Conservation (phyloP, 2,329 filamentous ascomycete genomes). For the Falciphora oryzae region DNA sequence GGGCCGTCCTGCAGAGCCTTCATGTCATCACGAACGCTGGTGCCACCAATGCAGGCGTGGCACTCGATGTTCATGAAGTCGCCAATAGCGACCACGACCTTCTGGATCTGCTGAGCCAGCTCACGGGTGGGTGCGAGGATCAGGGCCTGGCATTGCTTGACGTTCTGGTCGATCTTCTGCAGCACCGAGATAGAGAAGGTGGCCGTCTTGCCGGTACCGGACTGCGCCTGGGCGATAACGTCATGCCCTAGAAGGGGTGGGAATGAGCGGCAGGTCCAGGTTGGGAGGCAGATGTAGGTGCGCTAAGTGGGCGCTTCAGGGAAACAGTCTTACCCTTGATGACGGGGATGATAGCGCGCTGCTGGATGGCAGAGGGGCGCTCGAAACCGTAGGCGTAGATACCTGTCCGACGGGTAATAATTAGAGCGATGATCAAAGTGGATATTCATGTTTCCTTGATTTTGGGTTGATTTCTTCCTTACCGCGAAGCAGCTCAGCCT, state of each 20-base stretch:
- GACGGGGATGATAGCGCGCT: slow-evolving; percentile 99
- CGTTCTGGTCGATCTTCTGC: slow-evolving; percentile 89
- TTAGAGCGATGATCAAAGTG: slow-evolving; percentile 3
- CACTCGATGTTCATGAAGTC: slow-evolving; percentile 99
- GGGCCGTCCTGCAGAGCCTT: slow-evolving; percentile 96
- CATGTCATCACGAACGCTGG: slow-evolving; percentile 96
- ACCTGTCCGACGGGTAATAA: slow-evolving; percentile 40
- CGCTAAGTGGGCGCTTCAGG: neutral
- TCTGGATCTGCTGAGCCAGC: slow-evolving; percentile 96
- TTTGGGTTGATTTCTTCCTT: slow-evolving; percentile 27
- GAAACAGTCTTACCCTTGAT: slow-evolving; percentile 75
- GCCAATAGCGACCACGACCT: slow-evolving; percentile 97
- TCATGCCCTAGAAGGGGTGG: slow-evolving; percentile 64
- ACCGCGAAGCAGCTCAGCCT: slow-evolving; percentile 94
- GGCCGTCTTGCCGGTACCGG: slow-evolving; percentile 92
- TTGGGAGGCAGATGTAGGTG: neutral
- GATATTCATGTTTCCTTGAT: neutral
- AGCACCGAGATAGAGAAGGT: slow-evolving; percentile 96
- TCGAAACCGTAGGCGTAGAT: slow-evolving; percentile 99
- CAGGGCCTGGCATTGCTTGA: slow-evolving; percentile 89
- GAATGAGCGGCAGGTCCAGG: slow-evolving; percentile 6
- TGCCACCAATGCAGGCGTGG: slow-evolving; percentile 96
- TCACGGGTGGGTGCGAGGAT: slow-evolving; percentile 95
- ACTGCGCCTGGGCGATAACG: slow-evolving; percentile 98
- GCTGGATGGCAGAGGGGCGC: slow-evolving; percentile 98